These are phyloP conservation scores for Parachlorella kessleri DNA, from an alignment of 139 green algal species.

Conservation along the genomic window DNA sequence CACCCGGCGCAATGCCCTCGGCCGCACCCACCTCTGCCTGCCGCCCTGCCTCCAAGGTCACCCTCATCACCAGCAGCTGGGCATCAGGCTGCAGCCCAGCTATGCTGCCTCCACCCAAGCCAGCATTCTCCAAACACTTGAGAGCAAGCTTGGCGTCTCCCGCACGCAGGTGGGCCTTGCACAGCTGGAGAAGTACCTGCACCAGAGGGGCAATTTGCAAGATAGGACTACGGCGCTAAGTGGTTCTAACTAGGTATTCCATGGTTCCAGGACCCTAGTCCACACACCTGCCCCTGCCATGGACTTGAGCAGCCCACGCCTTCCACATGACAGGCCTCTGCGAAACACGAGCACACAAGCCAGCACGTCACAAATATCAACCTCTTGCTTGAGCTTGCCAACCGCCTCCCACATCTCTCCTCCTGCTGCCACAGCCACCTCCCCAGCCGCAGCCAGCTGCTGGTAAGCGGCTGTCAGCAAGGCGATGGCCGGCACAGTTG, in stretches of 20 bases:
- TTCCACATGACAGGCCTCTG: too few relatives aligned
- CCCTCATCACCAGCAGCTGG: not conserved
- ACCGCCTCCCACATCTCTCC: not conserved
- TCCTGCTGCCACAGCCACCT: not conserved
- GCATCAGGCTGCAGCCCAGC: not conserved
- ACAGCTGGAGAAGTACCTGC: conserved; percentile 17
- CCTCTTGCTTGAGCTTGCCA: not conserved
- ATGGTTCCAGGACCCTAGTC: not conserved
- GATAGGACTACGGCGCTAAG: too few relatives aligned
- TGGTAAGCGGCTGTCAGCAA: conserved; percentile 11
- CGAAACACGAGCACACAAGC: too few relatives aligned
- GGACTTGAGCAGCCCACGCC: not conserved
- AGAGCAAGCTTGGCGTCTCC: conserved; percentile 1
- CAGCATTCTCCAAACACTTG: conserved; percentile 2
- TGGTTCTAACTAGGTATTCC: too few relatives aligned
- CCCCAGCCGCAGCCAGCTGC: not conserved
- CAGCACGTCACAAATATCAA: too few relatives aligned
- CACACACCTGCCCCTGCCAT: conserved; percentile 10
- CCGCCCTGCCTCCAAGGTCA: not conserved
- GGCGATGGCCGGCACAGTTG: not conserved
- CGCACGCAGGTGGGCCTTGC: conserved; percentile 20
- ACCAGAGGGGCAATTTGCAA: too few relatives aligned
- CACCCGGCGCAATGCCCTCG: too few relatives aligned
- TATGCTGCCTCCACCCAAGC: not conserved
- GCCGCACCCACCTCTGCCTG: conserved; percentile 9